Evolutionary conservation across 2,329 filamentous ascomycete species (phyloP).

Genomic region (Neospermospora avenae): DNA sequence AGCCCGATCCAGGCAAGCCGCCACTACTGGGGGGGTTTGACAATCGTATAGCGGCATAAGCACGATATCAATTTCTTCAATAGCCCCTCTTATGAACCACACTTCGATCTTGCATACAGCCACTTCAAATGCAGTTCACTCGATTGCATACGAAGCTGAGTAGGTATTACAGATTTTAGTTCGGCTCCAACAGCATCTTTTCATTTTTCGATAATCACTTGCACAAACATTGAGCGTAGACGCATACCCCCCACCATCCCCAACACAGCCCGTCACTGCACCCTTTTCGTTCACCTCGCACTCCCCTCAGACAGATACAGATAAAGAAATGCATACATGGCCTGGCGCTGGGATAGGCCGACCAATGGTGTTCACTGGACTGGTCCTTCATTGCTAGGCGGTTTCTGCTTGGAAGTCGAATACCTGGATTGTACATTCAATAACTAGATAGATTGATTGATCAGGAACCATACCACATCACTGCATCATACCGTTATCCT

Average conservation of each 20-base stretch:
- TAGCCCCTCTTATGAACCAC: neutral
- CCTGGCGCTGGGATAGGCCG: slow-evolving; percentile 19
- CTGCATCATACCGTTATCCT: neutral
- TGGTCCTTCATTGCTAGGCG: neutral
- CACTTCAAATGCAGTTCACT: neutral
- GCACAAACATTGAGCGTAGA: slow-evolving; percentile 22
- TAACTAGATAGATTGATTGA: slow-evolving; percentile 9
- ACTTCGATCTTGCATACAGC: neutral
- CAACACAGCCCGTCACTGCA: slow-evolving; percentile 8
- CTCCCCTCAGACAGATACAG: no score
- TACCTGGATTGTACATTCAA: slow-evolving; percentile 13
- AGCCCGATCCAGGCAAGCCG: slow-evolving; percentile 17
- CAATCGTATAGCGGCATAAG: slow-evolving; percentile 7
- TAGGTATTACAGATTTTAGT: slow-evolving; percentile 1
- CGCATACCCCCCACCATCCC: neutral
- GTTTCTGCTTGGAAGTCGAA: slow-evolving; percentile 6
- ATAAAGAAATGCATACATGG: slow-evolving; percentile 14
- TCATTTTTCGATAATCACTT: slow-evolving; percentile 19
- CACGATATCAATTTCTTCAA: neutral
- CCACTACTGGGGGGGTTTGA: slow-evolving; percentile 2
- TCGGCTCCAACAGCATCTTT: slow-evolving; percentile 9
- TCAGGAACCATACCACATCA: slow-evolving; percentile 4
- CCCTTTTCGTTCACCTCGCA: slow-evolving; percentile 10
- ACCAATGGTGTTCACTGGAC: slow-evolving; percentile 9
- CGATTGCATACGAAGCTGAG: neutral